These are phyloP conservation scores for Coemansia sp. DNA, from an alignment of 192 early-diverging fungal species.

Conservation along the genomic window DNA sequence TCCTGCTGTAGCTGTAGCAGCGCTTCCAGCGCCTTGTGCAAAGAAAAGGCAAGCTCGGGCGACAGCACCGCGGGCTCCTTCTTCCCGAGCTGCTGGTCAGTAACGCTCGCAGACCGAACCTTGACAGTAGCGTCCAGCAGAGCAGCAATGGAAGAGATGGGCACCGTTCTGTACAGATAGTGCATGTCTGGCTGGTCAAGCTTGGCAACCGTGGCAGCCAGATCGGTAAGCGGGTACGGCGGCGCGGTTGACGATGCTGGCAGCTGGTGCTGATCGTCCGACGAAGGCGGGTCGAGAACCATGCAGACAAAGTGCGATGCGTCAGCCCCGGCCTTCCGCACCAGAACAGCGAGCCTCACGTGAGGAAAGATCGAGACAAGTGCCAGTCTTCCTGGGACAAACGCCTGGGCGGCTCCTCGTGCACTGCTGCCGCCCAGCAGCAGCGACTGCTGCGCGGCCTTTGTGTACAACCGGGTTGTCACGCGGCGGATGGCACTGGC, in stretches of 20 bases:
- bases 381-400: slow-evolving; percentile 72
- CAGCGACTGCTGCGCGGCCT: slow-evolving; percentile 30
- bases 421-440: slow-evolving; percentile 45
- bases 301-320: slow-evolving; percentile 45
- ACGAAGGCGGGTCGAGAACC: slow-evolving; percentile 20
- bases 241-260: slow-evolving; percentile 4
- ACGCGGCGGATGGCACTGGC: slow-evolving; percentile 34
- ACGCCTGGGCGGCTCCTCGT: slow-evolving; percentile 60
- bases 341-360: slow-evolving; percentile 26
- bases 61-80: background rate
- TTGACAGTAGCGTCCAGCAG: slow-evolving; percentile 33
- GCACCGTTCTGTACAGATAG: slow-evolving; percentile 16
- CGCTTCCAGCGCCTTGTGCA: slow-evolving; percentile 29
- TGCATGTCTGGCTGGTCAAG: slow-evolving; percentile 16
- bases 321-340: slow-evolving; percentile 25
- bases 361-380: slow-evolving; percentile 70
- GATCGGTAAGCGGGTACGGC: slow-evolving; percentile 35
- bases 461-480: slow-evolving; percentile 31
- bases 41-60: slow-evolving; percentile 50
- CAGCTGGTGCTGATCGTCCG: background rate
- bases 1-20: slow-evolving; percentile 23
- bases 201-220: slow-evolving; percentile 5
- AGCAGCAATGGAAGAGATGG: slow-evolving; percentile 22
- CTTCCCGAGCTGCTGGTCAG: slow-evolving; percentile 18
- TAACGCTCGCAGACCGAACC: slow-evolving; percentile 5